phyloP scores from a whole-genome alignment of 2,329 filamentous ascomycete species.

The Stagonosporopsis rhizophila region DNA sequence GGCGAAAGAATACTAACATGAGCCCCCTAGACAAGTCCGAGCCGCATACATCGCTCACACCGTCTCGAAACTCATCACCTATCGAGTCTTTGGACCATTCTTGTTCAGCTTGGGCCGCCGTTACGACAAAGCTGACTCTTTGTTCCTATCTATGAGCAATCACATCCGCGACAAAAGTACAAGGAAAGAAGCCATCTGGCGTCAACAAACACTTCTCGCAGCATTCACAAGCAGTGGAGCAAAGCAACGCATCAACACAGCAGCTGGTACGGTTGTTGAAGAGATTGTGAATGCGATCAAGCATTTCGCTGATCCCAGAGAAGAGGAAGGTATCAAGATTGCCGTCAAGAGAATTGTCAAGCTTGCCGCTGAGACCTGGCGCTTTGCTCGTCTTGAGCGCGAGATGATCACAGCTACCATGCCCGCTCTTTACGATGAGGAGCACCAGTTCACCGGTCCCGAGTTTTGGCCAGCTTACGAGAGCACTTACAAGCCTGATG shows the following conservation, averaged over 20 bases:
- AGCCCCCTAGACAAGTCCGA: slow-evolving; percentile 53
- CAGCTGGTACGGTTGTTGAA: slow-evolving; percentile 62
- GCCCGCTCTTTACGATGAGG: slow-evolving; percentile 48
- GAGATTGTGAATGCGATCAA: slow-evolving; percentile 64
- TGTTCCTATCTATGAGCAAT: slow-evolving; percentile 62
- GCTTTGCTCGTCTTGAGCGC: slow-evolving; percentile 63
- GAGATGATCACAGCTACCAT: slow-evolving; percentile 62
- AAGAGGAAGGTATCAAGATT: slow-evolving; percentile 59
- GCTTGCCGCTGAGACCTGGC: slow-evolving; percentile 65
- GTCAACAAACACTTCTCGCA: slow-evolving; percentile 64
- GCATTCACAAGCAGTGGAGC: slow-evolving; percentile 64
- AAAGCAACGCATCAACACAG: slow-evolving; percentile 63
- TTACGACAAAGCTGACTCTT: slow-evolving; percentile 63
- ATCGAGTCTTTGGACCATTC: slow-evolving; percentile 65
- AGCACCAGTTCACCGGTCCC: slow-evolving; percentile 40
- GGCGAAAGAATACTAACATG: background rate
- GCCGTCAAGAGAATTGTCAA: slow-evolving; percentile 64
- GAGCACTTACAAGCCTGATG: slow-evolving; percentile 41
- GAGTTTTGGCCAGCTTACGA: slow-evolving; percentile 47
- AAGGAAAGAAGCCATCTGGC: slow-evolving; percentile 64
- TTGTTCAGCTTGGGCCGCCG: slow-evolving; percentile 62
- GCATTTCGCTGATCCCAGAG: slow-evolving; percentile 60
- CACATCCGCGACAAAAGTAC: slow-evolving; percentile 64
- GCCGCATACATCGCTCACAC: slow-evolving; percentile 63
- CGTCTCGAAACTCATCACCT: slow-evolving; percentile 64